Evolutionary conservation across 2,329 filamentous ascomycete species (phyloP).

Genomic region (Ambrosiella cleistominuta): DNA sequence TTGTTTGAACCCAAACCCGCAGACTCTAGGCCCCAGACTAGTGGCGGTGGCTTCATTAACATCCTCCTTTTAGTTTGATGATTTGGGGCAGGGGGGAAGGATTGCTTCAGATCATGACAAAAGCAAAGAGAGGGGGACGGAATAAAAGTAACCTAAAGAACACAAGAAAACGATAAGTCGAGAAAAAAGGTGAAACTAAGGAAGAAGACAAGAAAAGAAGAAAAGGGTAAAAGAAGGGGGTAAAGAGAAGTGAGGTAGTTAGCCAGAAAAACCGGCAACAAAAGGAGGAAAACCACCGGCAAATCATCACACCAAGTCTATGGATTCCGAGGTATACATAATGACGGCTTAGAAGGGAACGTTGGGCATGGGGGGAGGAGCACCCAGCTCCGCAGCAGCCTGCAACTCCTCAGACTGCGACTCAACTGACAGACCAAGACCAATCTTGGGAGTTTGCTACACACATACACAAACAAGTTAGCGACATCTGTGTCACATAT

Average conservation of each 20-base stretch:
- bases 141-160: constrained; percentile 1
- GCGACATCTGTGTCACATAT: constrained; percentile 14
- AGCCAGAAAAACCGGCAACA: background rate
- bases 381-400: constrained; percentile 57
- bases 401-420: constrained; percentile 69
- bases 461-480: constrained; percentile 4
- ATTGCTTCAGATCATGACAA: background rate
- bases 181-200: constrained; percentile 3
- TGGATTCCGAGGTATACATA: background rate
- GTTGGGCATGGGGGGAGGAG: constrained; percentile 31
- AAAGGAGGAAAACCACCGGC: background rate
- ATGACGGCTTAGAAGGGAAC: constrained; percentile 43
- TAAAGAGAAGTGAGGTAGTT: no score
- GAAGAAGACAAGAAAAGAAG: background rate
- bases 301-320: background rate
- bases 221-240: constrained; percentile 3
- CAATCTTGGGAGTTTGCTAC: constrained; percentile 88
- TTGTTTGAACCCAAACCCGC: constrained; percentile 1
- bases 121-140: background rate
- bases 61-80: background rate
- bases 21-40: background rate
- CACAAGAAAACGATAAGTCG: constrained; percentile 2
- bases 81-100: background rate
- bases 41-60: background rate
- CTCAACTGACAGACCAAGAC: constrained; percentile 84